Evolutionary conservation across 805 yeast genomes (phyloP), one percentile per base, ranked within the genome.

Genomic region (Candida germanica): DNA sequence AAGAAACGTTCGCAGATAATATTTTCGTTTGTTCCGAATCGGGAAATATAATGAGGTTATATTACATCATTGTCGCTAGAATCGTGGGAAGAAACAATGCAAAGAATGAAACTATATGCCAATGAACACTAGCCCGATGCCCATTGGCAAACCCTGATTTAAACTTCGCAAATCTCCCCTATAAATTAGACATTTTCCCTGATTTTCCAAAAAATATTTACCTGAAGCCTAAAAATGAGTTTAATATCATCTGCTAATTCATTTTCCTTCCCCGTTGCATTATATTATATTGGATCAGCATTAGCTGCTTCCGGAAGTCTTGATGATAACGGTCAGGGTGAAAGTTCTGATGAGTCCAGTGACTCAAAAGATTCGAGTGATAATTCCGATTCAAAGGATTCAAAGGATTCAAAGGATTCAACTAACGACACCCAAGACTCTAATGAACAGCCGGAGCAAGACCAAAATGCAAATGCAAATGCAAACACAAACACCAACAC

Each of bases 291-390:
- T 10, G 19, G 29, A 5, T 7, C 6, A 11, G 38, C 21, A n/a
- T 8, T 19, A 11, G 47, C 41, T 7, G 17, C 13, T 28, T 25
- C 39, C 4, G 52, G 52, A 5, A 46, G 50, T 25, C 38, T 42
- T 31, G 53, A 36, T 33, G 36, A 32, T 8, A 27, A 17, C 19
- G 31, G 28, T 22, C 17, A 28, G 3, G 31, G 30, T 13, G 36
- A 33, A 18, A 34, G 29, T 23, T 23, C 40, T 13, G 28, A 20
- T 10, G 6, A 6, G 10, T 7, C 9, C 21, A 24, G 16, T 22
- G 19, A 30, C 17, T 30, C 27, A 21, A 31, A 37, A 6, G 29
- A n/a, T 5, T 5, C 16, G 2, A 12, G 7, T 25, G 20, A 17
- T 14, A 10, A 20, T 24, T 24, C 27, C 11, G 35, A 29, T 14